Conservation (phyloP, 768 basidiomycete species). For the Calocera viscosa region DNA sequence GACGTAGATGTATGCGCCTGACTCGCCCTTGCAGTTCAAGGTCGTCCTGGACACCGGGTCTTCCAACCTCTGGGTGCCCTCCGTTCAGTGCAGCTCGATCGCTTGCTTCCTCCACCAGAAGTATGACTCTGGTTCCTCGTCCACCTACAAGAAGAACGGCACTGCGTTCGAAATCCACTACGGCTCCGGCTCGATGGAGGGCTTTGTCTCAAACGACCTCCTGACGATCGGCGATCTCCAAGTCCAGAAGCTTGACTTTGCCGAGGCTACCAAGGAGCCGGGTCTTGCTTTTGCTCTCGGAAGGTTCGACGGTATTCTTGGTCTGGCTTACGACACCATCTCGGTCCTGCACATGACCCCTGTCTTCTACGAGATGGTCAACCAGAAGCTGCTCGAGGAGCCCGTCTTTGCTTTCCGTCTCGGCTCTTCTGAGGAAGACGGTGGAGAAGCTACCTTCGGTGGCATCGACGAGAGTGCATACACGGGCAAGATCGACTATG, state of each 20-base stretch:
- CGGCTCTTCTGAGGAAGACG: slow-evolving; percentile 74
- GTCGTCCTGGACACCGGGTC: slow-evolving; percentile 88
- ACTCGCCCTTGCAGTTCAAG: slow-evolving; percentile 51
- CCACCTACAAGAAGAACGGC: slow-evolving; percentile 82
- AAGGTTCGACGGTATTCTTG: slow-evolving; percentile 91
- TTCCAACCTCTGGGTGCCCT: slow-evolving; percentile 86
- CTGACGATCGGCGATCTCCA: slow-evolving; percentile 71
- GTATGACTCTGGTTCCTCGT: slow-evolving; percentile 69
- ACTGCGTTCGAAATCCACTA: slow-evolving; percentile 82
- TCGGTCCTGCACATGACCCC: slow-evolving; percentile 85
- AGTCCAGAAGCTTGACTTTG: slow-evolving; percentile 71
- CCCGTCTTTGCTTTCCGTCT: slow-evolving; percentile 92
- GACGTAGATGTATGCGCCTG: slow-evolving; percentile 12
- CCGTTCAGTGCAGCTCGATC: slow-evolving; percentile 66
- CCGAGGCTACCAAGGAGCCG: slow-evolving; percentile 90
- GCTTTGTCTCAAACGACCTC: slow-evolving; percentile 77
- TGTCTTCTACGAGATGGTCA: slow-evolving; percentile 88
- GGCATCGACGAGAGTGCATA: slow-evolving; percentile 71
- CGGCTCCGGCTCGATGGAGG: slow-evolving; percentile 93
- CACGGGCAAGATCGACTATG: slow-evolving; percentile 69
- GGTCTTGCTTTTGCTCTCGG: slow-evolving; percentile 96
- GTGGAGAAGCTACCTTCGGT: slow-evolving; percentile 84
- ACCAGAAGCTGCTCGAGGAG: slow-evolving; percentile 63
- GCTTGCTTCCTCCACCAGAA: slow-evolving; percentile 90
- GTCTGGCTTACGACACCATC: slow-evolving; percentile 90